Evolutionary conservation across 768 basidiomycete genomes (phyloP).

Genomic region (Harrya chromipes): DNA sequence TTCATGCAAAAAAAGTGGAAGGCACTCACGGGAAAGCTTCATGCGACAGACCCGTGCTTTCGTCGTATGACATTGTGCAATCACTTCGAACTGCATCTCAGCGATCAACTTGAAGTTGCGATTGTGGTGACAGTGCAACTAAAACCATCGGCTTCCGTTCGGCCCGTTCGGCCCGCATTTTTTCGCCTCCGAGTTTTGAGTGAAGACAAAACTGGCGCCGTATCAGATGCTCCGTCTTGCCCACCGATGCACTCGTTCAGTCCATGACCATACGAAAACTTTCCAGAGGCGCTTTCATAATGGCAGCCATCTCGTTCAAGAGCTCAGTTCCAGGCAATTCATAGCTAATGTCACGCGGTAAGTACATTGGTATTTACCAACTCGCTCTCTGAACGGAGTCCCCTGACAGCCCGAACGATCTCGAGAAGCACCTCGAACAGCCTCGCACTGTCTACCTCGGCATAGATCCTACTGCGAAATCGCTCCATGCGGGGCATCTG

Average conservation of each 20-base stretch:
- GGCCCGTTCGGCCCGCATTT: slow-evolving; percentile 16
- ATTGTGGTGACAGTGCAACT: slow-evolving; percentile 13
- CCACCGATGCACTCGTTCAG: slow-evolving; percentile 15
- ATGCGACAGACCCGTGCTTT: slow-evolving; percentile 82
- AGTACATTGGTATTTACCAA: slow-evolving; percentile 3
- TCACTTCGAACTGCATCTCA: slow-evolving; percentile 77
- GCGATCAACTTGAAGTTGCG: neutral
- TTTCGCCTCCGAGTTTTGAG: neutral
- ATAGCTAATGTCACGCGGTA: slow-evolving; percentile 38
- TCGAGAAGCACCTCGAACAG: slow-evolving; percentile 31
- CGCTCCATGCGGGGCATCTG: slow-evolving; percentile 92
- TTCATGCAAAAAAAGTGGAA: slow-evolving; percentile 2
- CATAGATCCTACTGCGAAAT: slow-evolving; percentile 87
- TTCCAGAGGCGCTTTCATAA: slow-evolving; percentile 15
- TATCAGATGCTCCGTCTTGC: slow-evolving; percentile 21
- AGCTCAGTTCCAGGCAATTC: slow-evolving; percentile 32
- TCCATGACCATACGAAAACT: neutral
- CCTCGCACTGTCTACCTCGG: slow-evolving; percentile 75
- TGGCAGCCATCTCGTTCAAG: slow-evolving; percentile 29
- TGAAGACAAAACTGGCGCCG: no score
- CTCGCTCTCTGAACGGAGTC: slow-evolving; percentile 1
- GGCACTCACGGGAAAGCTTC: slow-evolving; percentile 67
- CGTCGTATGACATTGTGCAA: slow-evolving; percentile 80
- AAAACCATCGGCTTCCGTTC: neutral
- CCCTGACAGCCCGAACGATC: slow-evolving; percentile 41